Evolutionary conservation across 306 rosid genomes (phyloP).

Genomic region (Erythrophleum fordii): DNA sequence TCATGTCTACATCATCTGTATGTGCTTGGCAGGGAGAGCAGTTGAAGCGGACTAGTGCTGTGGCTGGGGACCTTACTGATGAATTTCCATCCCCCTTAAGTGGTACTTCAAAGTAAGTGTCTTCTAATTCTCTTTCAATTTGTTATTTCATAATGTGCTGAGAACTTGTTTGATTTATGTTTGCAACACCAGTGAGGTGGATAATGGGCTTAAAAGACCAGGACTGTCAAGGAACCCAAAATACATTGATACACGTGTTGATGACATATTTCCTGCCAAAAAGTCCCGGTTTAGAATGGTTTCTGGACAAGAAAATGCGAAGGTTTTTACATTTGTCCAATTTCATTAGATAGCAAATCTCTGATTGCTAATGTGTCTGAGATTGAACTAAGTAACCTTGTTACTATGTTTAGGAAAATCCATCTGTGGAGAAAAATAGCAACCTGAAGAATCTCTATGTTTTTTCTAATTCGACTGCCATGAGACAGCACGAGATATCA

Average conservation of each 20-base stretch:
- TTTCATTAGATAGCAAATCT: slow-evolving; percentile 13
- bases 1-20: slow-evolving; percentile 3
- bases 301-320: slow-evolving; percentile 73
- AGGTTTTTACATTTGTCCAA: slow-evolving; percentile 54
- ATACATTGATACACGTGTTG: slow-evolving; percentile 60
- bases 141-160: slow-evolving; percentile 18
- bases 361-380: slow-evolving; percentile 4
- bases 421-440: slow-evolving; percentile 54
- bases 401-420: slow-evolving; percentile 58
- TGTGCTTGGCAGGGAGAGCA: slow-evolving; percentile 51
- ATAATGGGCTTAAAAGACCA: slow-evolving; percentile 49
- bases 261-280: slow-evolving; percentile 65
- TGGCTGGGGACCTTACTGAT: slow-evolving; percentile 33
- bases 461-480: slow-evolving; percentile 51
- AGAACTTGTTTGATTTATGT: slow-evolving; percentile 29
- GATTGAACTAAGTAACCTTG: slow-evolving; percentile 33
- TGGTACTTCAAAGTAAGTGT: slow-evolving; percentile 41
- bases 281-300: slow-evolving; percentile 51
- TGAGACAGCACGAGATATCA: slow-evolving; percentile 52
- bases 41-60: slow-evolving; percentile 41
- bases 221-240: slow-evolving; percentile 50
- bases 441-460: slow-evolving; percentile 53
- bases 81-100: slow-evolving; percentile 29
- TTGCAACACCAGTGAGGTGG: slow-evolving; percentile 40
- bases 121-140: slow-evolving; percentile 11